phyloP scores from a whole-genome alignment of 352 stramenopile genomes.

The Globisporangium lucens region DNA sequence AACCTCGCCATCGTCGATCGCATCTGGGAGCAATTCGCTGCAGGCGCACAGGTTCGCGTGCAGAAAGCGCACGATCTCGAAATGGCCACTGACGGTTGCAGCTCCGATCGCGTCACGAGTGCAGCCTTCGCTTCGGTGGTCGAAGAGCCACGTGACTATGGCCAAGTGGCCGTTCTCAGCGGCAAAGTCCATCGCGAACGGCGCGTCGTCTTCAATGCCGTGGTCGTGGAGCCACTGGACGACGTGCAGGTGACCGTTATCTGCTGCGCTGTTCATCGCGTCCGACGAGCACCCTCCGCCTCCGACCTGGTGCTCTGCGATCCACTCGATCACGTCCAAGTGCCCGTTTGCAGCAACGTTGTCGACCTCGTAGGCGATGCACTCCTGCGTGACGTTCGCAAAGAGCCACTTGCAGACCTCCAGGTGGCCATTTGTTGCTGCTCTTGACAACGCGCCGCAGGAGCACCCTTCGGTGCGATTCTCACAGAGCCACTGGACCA shows the following conservation, averaged over 20 bases:
- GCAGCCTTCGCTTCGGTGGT: neutral
- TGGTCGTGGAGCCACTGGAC: constrained; percentile 20
- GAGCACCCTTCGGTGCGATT: neutral
- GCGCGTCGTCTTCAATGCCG: neutral
- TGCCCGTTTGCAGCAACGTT: neutral
- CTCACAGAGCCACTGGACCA: neutral
- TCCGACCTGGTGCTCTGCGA: neutral
- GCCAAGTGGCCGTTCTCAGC: neutral
- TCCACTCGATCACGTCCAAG: neutral
- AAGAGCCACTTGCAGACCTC: constrained; percentile 2
- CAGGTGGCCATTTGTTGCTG: neutral
- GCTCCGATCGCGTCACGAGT: neutral
- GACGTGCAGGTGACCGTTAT: constrained; percentile 21
- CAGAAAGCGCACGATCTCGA: constrained; percentile 1
- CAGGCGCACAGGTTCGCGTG: neutral
- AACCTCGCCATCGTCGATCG: neutral
- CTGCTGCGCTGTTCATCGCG: neutral
- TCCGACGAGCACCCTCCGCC: neutral
- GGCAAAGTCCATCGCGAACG: neutral
- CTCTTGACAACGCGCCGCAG: neutral
- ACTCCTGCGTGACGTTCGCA: neutral
- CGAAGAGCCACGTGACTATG: neutral
- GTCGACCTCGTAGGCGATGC: neutral
- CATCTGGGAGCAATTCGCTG: neutral
- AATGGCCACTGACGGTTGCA: neutral